Evolutionary conservation across 108 stramenopile genomes (phyloP).

Genomic region (Cyclotella baltica): DNA sequence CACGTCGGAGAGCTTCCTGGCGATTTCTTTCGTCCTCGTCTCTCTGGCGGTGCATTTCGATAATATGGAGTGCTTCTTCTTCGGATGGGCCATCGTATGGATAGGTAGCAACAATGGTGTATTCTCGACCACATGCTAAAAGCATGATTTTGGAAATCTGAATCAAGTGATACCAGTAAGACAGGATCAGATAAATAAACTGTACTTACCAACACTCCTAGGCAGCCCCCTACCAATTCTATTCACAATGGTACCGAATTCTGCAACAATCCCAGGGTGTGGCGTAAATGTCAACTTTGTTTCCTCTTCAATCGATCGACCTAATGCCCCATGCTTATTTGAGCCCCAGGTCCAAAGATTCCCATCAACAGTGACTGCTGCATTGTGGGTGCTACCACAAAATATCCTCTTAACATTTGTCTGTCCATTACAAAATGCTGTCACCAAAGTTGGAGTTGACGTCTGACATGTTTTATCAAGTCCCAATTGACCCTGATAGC

Average conservation of each 20-base stretch:
- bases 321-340: constrained; percentile 33
- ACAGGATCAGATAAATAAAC: background rate
- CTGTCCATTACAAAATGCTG: constrained; percentile 47
- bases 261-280: constrained; percentile 69
- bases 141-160: constrained; percentile 18
- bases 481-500: constrained; percentile 79
- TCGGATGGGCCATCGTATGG: constrained; percentile 75
- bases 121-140: constrained; percentile 71
- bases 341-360: constrained; percentile 86
- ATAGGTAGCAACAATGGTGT: constrained; percentile 73
- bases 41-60: constrained; percentile 53
- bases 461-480: constrained; percentile 50
- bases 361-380: constrained; percentile 64
- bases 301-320: constrained; percentile 16
- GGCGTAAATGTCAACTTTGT: constrained; percentile 43
- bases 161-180: background rate
- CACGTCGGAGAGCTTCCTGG: constrained; percentile 34
- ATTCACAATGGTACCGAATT: constrained; percentile 80
- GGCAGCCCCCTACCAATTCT: constrained; percentile 72
- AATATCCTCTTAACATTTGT: constrained; percentile 47
- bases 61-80: constrained; percentile 50
- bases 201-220: constrained; percentile 8
- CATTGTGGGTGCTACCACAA: constrained; percentile 75
- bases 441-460: constrained; percentile 55
- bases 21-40: constrained; percentile 48